These are phyloP conservation scores for Zygnema cylindricum DNA, from an alignment of 139 green algal genomes.

Conservation along the genomic window DNA sequence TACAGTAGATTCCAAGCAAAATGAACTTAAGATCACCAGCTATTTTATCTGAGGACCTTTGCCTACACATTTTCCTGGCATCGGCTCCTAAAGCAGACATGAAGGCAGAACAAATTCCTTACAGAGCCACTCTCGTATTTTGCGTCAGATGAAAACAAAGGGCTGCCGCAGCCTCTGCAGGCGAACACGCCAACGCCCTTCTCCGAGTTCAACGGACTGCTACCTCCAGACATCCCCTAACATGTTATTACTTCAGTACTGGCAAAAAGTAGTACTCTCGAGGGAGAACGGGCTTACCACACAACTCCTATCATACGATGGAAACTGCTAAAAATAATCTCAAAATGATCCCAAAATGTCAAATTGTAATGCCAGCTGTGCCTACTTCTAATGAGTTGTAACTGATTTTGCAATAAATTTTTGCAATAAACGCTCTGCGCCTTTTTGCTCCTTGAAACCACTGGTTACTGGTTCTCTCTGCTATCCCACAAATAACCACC, in stretches of 20 bases:
- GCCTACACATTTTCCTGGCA: not conserved
- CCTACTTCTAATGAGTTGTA: too few relatives aligned
- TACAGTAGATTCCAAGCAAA: not conserved
- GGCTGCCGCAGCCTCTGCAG: not conserved
- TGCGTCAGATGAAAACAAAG: constrained; percentile 66
- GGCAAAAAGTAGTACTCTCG: too few relatives aligned
- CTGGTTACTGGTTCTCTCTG: not conserved
- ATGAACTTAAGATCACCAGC: not conserved
- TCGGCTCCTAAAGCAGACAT: not conserved
- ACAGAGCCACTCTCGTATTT: constrained; percentile 76
- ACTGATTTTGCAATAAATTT: too few relatives aligned
- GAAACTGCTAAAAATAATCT: too few relatives aligned
- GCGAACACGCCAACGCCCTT: not conserved
- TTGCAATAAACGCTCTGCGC: too few relatives aligned
- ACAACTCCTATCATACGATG: too few relatives aligned
- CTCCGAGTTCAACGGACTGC: not conserved
- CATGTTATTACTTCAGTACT: too few relatives aligned
- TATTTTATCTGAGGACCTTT: not conserved
- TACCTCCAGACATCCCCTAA: not conserved
- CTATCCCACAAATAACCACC: too few relatives aligned
- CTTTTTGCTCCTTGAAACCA: not conserved
- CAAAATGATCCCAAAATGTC: too few relatives aligned
- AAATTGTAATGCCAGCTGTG: too few relatives aligned
- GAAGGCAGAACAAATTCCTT: constrained; percentile 3
- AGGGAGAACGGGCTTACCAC: too few relatives aligned